A percentile compares a stretch with the other conserved stretches of the same genome.
Conservation (phyloP, 345 rosid species). For the Eucalyptus erythrocorys region DNA sequence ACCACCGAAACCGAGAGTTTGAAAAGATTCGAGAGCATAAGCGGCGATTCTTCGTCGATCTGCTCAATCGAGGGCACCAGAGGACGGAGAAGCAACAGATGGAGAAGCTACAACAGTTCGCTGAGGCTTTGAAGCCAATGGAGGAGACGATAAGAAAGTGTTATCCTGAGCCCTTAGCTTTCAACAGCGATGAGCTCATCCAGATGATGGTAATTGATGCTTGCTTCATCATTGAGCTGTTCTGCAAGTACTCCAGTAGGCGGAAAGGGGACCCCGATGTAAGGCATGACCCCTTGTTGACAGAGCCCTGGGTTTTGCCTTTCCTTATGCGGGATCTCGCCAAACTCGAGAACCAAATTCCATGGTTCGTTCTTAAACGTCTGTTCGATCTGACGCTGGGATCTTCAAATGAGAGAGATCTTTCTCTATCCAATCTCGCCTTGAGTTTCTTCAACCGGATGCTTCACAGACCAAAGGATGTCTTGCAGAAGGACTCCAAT, state of each 20-base stretch:
- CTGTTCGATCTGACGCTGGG: slow-evolving; percentile 31
- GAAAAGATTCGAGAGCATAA: slow-evolving; percentile 70
- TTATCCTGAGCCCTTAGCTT: slow-evolving; percentile 41
- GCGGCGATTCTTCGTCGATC: slow-evolving; percentile 33
- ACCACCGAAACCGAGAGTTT: slow-evolving; percentile 20
- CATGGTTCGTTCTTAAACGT: slow-evolving; percentile 33
- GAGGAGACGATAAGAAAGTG: slow-evolving; percentile 42
- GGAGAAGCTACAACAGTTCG: slow-evolving; percentile 21
- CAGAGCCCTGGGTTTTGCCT: slow-evolving; percentile 60
- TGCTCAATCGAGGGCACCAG: slow-evolving; percentile 15
- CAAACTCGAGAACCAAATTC: not conserved
- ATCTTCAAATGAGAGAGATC: not conserved
- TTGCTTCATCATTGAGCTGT: slow-evolving; percentile 45
- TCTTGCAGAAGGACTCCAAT: slow-evolving; percentile 6
- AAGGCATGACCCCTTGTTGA: slow-evolving; percentile 44
- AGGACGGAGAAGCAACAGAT: slow-evolving; percentile 10
- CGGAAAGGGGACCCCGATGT: slow-evolving; percentile 7
- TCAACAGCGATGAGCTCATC: slow-evolving; percentile 19
- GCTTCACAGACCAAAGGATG: slow-evolving; percentile 18
- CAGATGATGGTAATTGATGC: slow-evolving; percentile 70
- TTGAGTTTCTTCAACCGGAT: slow-evolving; percentile 47
- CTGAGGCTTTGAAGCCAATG: slow-evolving; percentile 12
- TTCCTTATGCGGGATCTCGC: slow-evolving; percentile 56
- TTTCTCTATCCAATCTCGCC: slow-evolving; percentile 23
- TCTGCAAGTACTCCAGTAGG: slow-evolving; percentile 20